Base-by-base conservation (phyloP, 225 moss, liverwort and hornwort species). In the Anthoceros angustus region DNA sequence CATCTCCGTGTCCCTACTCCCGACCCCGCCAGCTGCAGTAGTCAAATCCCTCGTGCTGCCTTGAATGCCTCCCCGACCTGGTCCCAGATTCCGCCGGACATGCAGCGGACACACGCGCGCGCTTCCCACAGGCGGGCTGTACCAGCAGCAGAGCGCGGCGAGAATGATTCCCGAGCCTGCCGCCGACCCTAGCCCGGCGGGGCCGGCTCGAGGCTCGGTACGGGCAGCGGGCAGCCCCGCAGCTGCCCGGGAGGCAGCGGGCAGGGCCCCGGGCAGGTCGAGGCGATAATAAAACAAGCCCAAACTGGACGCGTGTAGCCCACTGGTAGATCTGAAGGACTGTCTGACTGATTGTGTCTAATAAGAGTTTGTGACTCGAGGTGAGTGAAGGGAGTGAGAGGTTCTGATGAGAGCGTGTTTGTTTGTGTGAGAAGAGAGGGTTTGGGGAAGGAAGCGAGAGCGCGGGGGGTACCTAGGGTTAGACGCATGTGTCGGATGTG, bases 401-500 rank as follows among this genome's bases (percentile, higher is more conserved):
- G 32, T 32, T 32, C 2, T 32, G 32, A 32, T 4, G 32, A 32
- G 32, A 32, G 32, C 32, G 32, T 32, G 32, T 32, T 32, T 1
- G 32, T 32, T 32, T 32, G 32, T 32, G 32, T 32, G 32, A 32
- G 32, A 32, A 32, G 32, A 32, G 32, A 32, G 32, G 32, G 32
- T 32, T 32, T 32, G 32, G 46, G 46, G 14, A 12, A 8, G 43
- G 43, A 8, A 45, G 43, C 43, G 43, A 45, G 46, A 48, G 46
- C 46, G 46, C 46, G 46, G 46, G 46, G 46, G 46, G 46, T 48
- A 48, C 46, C 46, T 48, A 48, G 46, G 46, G 46, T 48, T 48
- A 48, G 32, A 32, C 32, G 32, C 32, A 32, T 32, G 32, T 32
- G 32, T 32, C 1, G 32, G 32, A 32, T 32, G 32, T 32, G 32